Evolutionary conservation across 768 basidiomycete species (phyloP), one percentile per base, ranked within the genome.

Genomic region (Coprinopsis marcescibilis): DNA sequence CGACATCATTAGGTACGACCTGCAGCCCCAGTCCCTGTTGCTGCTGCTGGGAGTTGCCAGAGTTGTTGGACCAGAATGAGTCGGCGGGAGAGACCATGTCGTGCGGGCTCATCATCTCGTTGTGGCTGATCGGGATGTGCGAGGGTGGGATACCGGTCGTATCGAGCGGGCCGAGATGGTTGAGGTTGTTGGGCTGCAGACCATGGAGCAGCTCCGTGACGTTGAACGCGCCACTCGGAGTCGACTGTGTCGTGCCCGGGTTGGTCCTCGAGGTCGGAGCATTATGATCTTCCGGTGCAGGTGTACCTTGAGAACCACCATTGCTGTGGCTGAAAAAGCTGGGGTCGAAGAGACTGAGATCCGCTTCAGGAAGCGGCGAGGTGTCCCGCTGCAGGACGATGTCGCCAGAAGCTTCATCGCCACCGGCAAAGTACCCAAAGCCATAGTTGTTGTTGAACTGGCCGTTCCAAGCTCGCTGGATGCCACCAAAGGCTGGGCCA

Each of bases 401-500:
- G 35, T 37, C 27, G 25, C 34, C 34, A 23, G 35, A 29, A 17
- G 7, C 8, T 12, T 20, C 15, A 45, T 23, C 17, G 27, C 43
- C 29, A 6, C 35, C 35, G 10, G 21, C 21, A 23, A 23, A 49
- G 33, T 27, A 8, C 32, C 41, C 26, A 39, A 2, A 29, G 1
- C 46, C 39, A n/a, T 5, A 39, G 12, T 12, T 20, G 27, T 30
- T 38, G 23, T 21, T 13, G 29, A 19, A 26, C 8, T 14, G 24
- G 24, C 17, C 39, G 15, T 5, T 40, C 36, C 29, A 39, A 29
- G 30, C 33, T 15, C 33, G 39, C 14, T 35, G 29, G 30, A 48
- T 49, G 4, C 48, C 50, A 30, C 51, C 51, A 26, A 55, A 55
- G 6, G 48, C 37, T 1, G 54, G 47, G 14, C 54, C 54, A 14